Base-by-base conservation (phyloP, 371 early-diverging fungal genomes). In the Zychaea mexicana region DNA sequence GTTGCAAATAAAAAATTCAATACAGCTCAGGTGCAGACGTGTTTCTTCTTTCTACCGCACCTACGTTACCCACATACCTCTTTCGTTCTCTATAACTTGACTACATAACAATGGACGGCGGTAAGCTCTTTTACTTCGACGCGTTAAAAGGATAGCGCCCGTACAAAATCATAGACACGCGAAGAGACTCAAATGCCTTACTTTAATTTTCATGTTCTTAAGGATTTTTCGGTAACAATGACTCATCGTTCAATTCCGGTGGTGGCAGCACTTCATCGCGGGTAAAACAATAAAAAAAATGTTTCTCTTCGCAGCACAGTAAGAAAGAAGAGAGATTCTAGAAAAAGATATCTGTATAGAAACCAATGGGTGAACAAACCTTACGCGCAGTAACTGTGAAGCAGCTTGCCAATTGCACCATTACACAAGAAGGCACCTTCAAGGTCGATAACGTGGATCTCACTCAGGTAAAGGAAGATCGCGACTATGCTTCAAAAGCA, bases 381-480 rank as follows among this genome's bases (percentile, higher is more conserved):
- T 68, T 93, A 15, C 82, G 92, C 53, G 90, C 94, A 4, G 84
- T 94, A 33, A 91, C 93, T 19, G 76, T 93, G 57, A 88, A 88
- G 65, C 92, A 91, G 67, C 75, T 94, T n/a, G 49, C 65, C 2
- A 72, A 65, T 22, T 79, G 86, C 3, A 64, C 65, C 2, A 64
- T 72, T 19, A 64, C 68, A 19, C 72, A 81, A 32, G 94, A 93
- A 58, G 66, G 69, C 24, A 79, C 76, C 0, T 79, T 87, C 28
- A 70, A 60, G 31, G 71, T 94, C 12, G 93, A 94, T 71, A 82
- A 78, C 53, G 72, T 77, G 12, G 91, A 91, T 55, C 61, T 92
- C 33, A 80, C 82, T 59, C 84, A 88, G 68, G 88, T 88, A 36
- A 7, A 36, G n/a, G n/a, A n/a, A n/a, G n/a, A n/a, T n/a, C n/a